phyloP scores from a whole-genome alignment of 768 basidiomycete species.

The Butyriboletus loyo region DNA sequence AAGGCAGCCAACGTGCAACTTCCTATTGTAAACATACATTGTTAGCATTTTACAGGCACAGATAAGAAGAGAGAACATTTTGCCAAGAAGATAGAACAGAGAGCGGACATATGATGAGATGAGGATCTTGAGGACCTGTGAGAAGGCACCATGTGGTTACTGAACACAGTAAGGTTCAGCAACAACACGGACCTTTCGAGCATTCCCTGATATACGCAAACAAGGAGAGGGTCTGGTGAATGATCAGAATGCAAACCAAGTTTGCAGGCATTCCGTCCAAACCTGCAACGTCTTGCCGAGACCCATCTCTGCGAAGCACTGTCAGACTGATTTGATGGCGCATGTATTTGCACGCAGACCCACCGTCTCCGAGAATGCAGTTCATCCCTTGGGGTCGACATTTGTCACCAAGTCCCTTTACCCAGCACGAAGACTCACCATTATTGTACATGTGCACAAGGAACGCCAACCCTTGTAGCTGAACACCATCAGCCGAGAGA shows the following conservation, averaged over 20 bases:
- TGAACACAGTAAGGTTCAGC: neutral
- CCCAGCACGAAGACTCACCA: conserved; percentile 33
- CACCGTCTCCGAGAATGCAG: conserved; percentile 70
- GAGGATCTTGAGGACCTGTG: conserved; percentile 49
- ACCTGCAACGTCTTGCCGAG: conserved; percentile 66
- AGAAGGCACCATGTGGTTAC: neutral
- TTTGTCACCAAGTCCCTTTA: neutral
- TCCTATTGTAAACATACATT: conserved; percentile 34
- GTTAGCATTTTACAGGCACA: neutral
- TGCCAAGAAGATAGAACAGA: conserved; percentile 64
- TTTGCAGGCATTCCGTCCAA: neutral
- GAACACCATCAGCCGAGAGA: neutral
- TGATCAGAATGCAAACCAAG: conserved; percentile 2
- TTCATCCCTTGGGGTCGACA: conserved; percentile 47
- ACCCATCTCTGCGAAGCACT: conserved; percentile 46
- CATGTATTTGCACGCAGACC: conserved; percentile 13
- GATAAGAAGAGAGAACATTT: conserved; percentile 32
- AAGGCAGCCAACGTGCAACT: conserved; percentile 52
- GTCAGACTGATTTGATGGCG: neutral
- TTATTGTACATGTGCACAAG: conserved; percentile 67
- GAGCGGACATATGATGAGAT: conserved; percentile 71
- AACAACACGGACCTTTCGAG: conserved; percentile 34
- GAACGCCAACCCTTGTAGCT: conserved; percentile 64
- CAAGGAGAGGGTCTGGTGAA: conserved; percentile 50
- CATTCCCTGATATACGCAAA: conserved; percentile 66